Percentiles rank a stretch among this genome's conserved stretches.
Conservation (phyloP, 2,329 filamentous ascomycete species). For the Fusarium burgessii region DNA sequence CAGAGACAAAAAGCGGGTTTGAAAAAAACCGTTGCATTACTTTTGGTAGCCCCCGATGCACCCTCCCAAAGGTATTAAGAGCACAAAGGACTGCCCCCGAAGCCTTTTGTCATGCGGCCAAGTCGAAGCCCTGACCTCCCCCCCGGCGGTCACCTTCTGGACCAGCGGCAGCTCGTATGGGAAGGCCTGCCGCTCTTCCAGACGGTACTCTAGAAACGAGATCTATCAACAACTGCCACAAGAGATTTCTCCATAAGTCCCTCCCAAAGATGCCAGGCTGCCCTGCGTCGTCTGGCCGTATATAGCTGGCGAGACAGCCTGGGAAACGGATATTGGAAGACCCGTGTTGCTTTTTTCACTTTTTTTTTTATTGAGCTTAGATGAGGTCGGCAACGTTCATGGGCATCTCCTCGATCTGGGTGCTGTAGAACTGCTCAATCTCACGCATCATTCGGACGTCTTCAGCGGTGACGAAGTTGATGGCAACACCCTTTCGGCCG, state of each 20-base stretch:
- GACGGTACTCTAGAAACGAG: constrained; percentile 54
- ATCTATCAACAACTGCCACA: constrained; percentile 57
- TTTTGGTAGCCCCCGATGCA: constrained; percentile 56
- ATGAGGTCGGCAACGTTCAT: constrained; percentile 89
- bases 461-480: constrained; percentile 99
- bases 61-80: constrained; percentile 51
- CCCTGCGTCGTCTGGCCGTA: constrained; percentile 40
- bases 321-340: constrained; percentile 43
- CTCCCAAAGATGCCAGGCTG: constrained; percentile 49
- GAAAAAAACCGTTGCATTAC: constrained; percentile 56
- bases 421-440: constrained; percentile 99
- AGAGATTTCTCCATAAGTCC: constrained; percentile 51
- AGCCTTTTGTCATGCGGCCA: constrained; percentile 55
- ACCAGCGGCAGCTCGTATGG: constrained; percentile 40
- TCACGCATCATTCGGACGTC: constrained; percentile 99
- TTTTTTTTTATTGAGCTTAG: constrained; percentile 59
- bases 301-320: constrained; percentile 39
- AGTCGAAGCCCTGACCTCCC: constrained; percentile 45
- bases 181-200: constrained; percentile 37
- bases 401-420: constrained; percentile 99
- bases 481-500: constrained; percentile 99
- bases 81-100: constrained; percentile 54
- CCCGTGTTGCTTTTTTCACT: constrained; percentile 36
- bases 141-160: constrained; percentile 48
- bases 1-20: constrained; percentile 51